Base-by-base conservation (phyloP, 768 basidiomycete species). In the Porphyrellus cyaneotinctus region DNA sequence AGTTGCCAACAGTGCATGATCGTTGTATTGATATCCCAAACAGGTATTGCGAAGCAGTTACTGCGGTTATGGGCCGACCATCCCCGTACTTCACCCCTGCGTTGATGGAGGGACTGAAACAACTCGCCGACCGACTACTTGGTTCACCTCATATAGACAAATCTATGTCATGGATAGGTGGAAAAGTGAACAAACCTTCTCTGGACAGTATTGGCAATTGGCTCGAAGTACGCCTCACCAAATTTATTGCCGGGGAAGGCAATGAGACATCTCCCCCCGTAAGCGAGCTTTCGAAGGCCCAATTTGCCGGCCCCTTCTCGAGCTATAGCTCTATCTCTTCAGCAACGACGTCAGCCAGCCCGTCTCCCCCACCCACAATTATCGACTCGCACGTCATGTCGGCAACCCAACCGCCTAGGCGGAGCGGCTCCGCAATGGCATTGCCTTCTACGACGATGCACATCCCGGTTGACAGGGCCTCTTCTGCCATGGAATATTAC, bases 241-340 rank as follows among this genome's bases (percentile, higher is more conserved):
- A 95, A 65, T 85, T 99, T 60, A 93, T 99, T 54, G 91, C 95
- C 10, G 97, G 95, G 2, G 94, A 97, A 47, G 80, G 76, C n/a
- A 88, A 88, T 35, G 68, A 71, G 30, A 66, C 73, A 11, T 59
- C 69, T 23, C 64, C 69, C 14, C 72, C 74, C 15, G 69, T 78
- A 12, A 63, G 33, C 31, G 69, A 75, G 7, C 47, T 60, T 1
- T 64, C 58, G 38, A 75, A 73, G 48, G 56, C 69, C 15, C 72
- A 75, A 44, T 74, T 73, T 60, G 70, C 80, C 6, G 95, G 95
- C 5, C 91, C 95, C 9, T 97, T 98, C 71, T 84, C 92, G 24
- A 91, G 92, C 60, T 97, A 89, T 72, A 93, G 88, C 57, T 85
- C 91, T 7, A 95, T 99, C 53, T 89, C 95, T 3, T 91, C 95